Evolutionary conservation across 345 rosid genomes (phyloP).

Genomic region (Acer yangbiense): DNA sequence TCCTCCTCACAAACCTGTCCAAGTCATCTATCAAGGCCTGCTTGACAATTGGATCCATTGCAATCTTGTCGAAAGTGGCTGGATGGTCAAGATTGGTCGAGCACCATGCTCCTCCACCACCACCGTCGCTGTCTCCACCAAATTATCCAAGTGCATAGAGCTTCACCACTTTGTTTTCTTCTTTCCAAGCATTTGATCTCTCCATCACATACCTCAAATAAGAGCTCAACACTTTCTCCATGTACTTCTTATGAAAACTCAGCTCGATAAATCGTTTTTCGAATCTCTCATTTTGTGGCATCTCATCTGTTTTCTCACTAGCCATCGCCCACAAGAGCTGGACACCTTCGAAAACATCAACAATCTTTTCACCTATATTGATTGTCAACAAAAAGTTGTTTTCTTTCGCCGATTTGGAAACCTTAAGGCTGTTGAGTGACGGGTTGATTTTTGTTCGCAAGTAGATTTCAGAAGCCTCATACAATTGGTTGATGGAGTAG

Average conservation of each 20-base stretch:
- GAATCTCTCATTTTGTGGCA: neutral
- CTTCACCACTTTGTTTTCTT: constrained; percentile 21
- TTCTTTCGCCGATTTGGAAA: constrained; percentile 14
- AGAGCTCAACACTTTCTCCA: constrained; percentile 18
- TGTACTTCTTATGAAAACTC: constrained; percentile 19
- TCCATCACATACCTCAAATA: constrained; percentile 20
- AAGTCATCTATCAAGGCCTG: constrained; percentile 30
- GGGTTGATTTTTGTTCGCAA: constrained; percentile 23
- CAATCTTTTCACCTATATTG: constrained; percentile 18
- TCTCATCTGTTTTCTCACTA: constrained; percentile 7
- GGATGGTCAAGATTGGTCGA: constrained; percentile 34
- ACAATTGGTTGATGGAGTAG: constrained; percentile 10
- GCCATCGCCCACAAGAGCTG: constrained; percentile 22
- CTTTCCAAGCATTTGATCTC: constrained; percentile 17
- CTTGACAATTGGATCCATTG: constrained; percentile 28
- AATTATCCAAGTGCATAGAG: constrained; percentile 20
- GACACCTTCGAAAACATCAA: constrained; percentile 25
- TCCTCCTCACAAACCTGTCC: constrained; percentile 27
- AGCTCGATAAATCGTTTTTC: constrained; percentile 9
- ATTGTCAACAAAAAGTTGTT: constrained; percentile 11
- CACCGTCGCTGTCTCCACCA: neutral
- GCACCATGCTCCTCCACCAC: constrained; percentile 9
- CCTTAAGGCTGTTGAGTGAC: constrained; percentile 10
- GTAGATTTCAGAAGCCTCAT: constrained; percentile 18
- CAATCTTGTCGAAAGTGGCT: constrained; percentile 32